Evolutionary conservation across 352 stramenopile genomes (phyloP), one percentile per base, ranked within the genome.

Genomic region (Phytophthora macrochlamydospora): DNA sequence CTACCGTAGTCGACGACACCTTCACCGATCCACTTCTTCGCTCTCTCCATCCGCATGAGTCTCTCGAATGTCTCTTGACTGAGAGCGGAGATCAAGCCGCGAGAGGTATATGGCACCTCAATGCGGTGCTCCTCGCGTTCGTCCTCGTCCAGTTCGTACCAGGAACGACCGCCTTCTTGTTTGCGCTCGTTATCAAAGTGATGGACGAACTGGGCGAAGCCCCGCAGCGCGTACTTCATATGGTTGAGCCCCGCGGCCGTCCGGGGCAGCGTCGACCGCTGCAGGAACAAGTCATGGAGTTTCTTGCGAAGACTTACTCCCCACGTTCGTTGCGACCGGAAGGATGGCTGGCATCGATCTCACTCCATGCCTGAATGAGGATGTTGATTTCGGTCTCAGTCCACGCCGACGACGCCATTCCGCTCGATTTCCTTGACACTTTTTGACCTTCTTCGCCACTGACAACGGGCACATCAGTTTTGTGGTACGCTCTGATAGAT

Each of bases 31-130:
- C 62, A 67, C 8, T 54, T 58, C 11, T 60, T 53, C 50, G 44
- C 56, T 60, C 65, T 37, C 38, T 70, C 62, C 67, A 70, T 70
- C 32, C 51, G 46, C 24, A 71, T 24, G 0, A 75, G 35, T 38
- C 30, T 70, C 6, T 7, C 46, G 38, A 64, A 75, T 3, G 61
- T 14, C 12, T 67, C 48, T 53, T 45, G 43, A 51, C 44, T 64
- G 7, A 75, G 4, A 12, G 37, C 24, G 2, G 13, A 44, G 6
- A 59, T 35, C 44, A 71, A 51, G 0, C 45, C 12, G 14, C 61
- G 55, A 4, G 45, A 37, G 32, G 44, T 56, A n/a, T 28, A 12
- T 1, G 55, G 56, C 30, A 70, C 18, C 29, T 44, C 2, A 3
- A 14, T 13, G 7, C 56, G 51, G 13, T 6, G 55, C 31, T 65